A percentile compares a stretch with the other conserved stretches of the same genome.
Evolutionary conservation across 1,284 basidiomycete genomes (phyloP).

Genomic region (Pholiota adiposa): DNA sequence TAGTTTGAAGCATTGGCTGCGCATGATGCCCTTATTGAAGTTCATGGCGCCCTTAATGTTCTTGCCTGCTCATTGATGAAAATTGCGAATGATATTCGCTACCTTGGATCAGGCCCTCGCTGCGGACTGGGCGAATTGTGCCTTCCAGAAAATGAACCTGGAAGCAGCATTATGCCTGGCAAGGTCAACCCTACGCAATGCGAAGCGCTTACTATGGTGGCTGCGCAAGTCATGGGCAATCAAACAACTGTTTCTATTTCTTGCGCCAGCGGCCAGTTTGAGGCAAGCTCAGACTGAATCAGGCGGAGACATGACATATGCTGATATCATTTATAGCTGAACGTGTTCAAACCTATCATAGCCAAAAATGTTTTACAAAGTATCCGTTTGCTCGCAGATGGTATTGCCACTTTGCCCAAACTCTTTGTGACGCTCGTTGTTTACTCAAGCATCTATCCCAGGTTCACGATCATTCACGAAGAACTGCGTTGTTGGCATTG

Average conservation of each 20-base stretch:
- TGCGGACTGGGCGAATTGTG: constrained; percentile 96
- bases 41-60: constrained; percentile 95
- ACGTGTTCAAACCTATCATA: constrained; percentile 99
- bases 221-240: constrained; percentile 98
- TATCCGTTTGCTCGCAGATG: constrained; percentile 93
- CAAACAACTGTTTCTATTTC: constrained; percentile 94
- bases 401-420: constrained; percentile 41
- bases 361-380: constrained; percentile 98
- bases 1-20: constrained; percentile 97
- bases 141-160: constrained; percentile 98
- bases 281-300: constrained; percentile 52
- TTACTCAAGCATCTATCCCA: constrained; percentile 32
- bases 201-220: constrained; percentile 98
- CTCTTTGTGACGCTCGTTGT: constrained; percentile 6
- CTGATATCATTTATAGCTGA: constrained; percentile 62
- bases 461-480: constrained; percentile 92
- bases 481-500: constrained; percentile 96
- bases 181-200: constrained; percentile 99
- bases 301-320: background rate
- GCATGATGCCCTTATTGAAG: constrained; percentile 97
- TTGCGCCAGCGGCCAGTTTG: constrained; percentile 96
- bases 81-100: constrained; percentile 99
- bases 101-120: constrained; percentile 96
- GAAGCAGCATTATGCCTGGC: constrained; percentile 99
- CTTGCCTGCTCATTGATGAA: constrained; percentile 98